phyloP scores from a whole-genome alignment of 495 filamentous ascomycete species.

The Trichoderma erinaceum region DNA sequence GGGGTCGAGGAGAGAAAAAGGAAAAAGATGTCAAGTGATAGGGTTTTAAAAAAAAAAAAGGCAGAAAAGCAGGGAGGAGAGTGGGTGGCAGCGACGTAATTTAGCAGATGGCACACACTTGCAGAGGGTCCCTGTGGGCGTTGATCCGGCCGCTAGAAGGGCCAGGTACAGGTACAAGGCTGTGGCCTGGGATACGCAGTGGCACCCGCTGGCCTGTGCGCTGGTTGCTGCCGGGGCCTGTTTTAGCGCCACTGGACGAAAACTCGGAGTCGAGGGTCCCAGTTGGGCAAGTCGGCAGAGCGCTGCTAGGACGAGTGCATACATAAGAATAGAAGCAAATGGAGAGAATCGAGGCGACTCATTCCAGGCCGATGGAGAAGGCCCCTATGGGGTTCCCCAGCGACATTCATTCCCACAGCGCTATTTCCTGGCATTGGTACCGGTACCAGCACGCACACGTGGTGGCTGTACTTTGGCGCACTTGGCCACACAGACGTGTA shows the following conservation, averaged over 20 bases:
- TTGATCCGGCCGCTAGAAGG: constrained; percentile 11
- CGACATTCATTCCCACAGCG: too few relatives aligned
- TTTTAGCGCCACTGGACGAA: constrained; percentile 3
- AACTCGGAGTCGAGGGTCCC: constrained; percentile 2
- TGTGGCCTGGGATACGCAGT: neutral
- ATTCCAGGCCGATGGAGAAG: neutral
- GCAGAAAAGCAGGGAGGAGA: constrained; percentile 5
- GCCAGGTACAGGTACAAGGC: neutral
- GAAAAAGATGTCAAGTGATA: neutral
- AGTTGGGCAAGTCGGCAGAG: constrained; percentile 11
- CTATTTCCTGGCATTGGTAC: too few relatives aligned
- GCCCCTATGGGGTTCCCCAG: too few relatives aligned
- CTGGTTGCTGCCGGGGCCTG: constrained; percentile 6
- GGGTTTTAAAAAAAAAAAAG: neutral
- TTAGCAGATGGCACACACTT: constrained; percentile 1
- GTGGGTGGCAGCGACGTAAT: constrained; percentile 9
- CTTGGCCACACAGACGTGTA: too few relatives aligned
- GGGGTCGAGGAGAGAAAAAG: neutral
- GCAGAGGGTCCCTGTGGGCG: constrained; percentile 8
- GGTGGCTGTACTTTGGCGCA: too few relatives aligned
- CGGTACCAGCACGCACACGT: too few relatives aligned
- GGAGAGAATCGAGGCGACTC: neutral
- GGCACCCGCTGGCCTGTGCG: neutral
- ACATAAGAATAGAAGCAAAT: neutral
- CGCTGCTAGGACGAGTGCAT: constrained; percentile 5